Evolutionary conservation across 306 rosid genomes (phyloP), one percentile per base, ranked within the genome.

Genomic region (Chamaecrista fasciculata): DNA sequence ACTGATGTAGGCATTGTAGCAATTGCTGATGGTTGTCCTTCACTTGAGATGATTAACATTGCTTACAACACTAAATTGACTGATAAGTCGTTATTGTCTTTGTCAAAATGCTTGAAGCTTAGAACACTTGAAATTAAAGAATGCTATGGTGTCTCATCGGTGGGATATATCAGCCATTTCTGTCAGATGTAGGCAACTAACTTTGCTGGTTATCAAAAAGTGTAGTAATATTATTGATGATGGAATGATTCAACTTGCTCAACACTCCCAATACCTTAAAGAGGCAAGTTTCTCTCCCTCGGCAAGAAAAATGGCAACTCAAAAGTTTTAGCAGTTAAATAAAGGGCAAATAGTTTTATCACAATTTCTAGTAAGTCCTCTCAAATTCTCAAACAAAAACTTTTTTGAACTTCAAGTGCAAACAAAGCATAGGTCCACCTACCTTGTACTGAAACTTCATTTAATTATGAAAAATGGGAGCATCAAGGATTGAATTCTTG

Each of bases 81-180:
- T 0, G 85, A 89, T 78, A 70, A 64, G 55, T 83, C 96, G 12
- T 74, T 89, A 42, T 63, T 11, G 53, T 83, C 86, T 7, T 78
- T 89, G 43, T 85, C 93, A 19, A 77, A 80, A 57, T 87, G 96
- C 76, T 56, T 50, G 51, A 76, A 72, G 73, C 66, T 89, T 44
- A 80, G 72, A 73, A 74, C 36, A 14, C 82, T 89, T 33, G 96
- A 87, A 75, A 63, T 87, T 64, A 77, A 91, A 78, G 93, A 78
- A 44, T 87, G 96, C 66, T 56, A 77, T 4, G 28, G 40, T 50
- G 71, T 87, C 72, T 81, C 93, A 11, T 70, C 79, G 2, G 76
- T 15, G n/a, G 96, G 96, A 34, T 72, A n/a, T 89, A 61, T 81
- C 82, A 62, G 79, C 76, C 44, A 65, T 89, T 52, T 81, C 85